phyloP scores from a whole-genome alignment of 345 rosid species.

The Gossypium stocksii region DNA sequence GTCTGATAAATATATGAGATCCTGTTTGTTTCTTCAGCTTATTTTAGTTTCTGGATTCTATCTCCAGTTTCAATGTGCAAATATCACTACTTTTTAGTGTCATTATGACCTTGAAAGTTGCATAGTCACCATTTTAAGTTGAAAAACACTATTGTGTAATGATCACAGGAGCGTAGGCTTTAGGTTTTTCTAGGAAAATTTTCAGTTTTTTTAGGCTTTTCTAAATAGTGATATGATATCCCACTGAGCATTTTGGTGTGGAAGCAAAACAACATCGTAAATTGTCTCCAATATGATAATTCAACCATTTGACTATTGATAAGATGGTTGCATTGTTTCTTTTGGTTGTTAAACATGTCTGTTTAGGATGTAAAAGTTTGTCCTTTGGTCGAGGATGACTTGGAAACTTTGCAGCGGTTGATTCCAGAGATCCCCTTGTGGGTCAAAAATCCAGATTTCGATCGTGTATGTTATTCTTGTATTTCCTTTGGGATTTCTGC shows the following conservation, averaged over 20 bases:
- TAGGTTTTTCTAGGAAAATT: background rate
- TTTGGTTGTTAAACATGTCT: conserved; percentile 9
- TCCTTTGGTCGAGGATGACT: conserved; percentile 71
- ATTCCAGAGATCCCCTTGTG: conserved; percentile 85
- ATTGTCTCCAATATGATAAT: background rate
- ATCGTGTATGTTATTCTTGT: conserved; percentile 60
- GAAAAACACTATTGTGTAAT: background rate
- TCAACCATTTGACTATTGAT: conserved; percentile 1
- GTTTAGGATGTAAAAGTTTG: conserved; percentile 69
- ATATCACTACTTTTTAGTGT: background rate
- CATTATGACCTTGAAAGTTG: background rate
- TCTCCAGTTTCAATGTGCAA: background rate
- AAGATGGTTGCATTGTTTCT: background rate
- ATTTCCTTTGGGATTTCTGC: background rate
- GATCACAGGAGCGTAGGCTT: background rate
- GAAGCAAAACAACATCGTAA: background rate
- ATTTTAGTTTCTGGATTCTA: background rate
- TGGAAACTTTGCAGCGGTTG: conserved; percentile 54
- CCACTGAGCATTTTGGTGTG: background rate
- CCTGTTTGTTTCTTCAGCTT: background rate
- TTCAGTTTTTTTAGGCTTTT: too few relatives aligned
- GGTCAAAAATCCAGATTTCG: conserved; percentile 95
- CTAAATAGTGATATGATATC: background rate
- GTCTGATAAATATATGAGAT: conserved; percentile 3
- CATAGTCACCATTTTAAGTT: background rate